phyloP scores from a whole-genome alignment of 139 green algal species.

The Microglena sp. region DNA sequence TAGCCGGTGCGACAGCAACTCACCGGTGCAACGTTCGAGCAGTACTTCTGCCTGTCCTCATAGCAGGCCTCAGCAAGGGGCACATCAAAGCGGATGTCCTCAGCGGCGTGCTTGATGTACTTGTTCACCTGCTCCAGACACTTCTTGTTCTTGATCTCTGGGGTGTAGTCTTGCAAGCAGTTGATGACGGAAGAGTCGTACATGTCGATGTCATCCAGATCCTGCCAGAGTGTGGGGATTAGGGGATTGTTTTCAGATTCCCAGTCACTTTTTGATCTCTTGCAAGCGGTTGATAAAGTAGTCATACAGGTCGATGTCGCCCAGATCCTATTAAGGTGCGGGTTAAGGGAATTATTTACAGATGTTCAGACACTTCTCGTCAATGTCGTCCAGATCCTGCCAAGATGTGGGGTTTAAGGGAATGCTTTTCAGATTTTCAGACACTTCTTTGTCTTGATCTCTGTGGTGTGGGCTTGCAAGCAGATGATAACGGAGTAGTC shows the following conservation, averaged over 20 bases:
- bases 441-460: slow-evolving; percentile 33
- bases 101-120: background rate
- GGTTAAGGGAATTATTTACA: background rate
- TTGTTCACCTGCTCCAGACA: slow-evolving; percentile 32
- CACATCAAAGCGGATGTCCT: slow-evolving; percentile 80
- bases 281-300: background rate
- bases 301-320: background rate
- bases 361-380: background rate
- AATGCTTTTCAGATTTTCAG: too few relatives aligned
- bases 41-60: slow-evolving; percentile 46
- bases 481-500: slow-evolving; percentile 43
- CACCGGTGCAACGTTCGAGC: slow-evolving; percentile 33
- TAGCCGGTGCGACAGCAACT: too few relatives aligned
- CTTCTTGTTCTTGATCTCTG: slow-evolving; percentile 24
- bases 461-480: slow-evolving; percentile 34
- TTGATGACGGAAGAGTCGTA: slow-evolving; percentile 39
- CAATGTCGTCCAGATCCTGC: background rate
- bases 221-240: too few relatives aligned
- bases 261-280: too few relatives aligned
- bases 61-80: slow-evolving; percentile 62
- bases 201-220: slow-evolving; percentile 33
- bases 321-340: background rate
- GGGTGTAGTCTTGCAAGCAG: slow-evolving; percentile 41
- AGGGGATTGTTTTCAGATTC: too few relatives aligned
- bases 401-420: background rate